A percentile compares a stretch with the other conserved stretches of the same genome.
Evolutionary conservation across 164 flowering plant genomes (phyloP).

Genomic region (Vitis rotundifolia): DNA sequence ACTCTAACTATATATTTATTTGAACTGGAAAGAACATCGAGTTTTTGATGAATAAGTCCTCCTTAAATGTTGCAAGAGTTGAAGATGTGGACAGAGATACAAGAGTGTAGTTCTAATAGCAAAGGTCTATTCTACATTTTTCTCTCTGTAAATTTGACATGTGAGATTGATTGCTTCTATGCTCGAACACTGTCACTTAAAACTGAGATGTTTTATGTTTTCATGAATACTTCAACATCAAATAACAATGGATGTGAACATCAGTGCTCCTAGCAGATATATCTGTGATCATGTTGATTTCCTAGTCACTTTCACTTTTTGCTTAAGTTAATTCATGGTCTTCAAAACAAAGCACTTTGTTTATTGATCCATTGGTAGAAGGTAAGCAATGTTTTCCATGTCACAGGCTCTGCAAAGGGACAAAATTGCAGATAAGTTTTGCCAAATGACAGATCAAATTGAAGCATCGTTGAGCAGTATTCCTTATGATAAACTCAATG

Average conservation of each 20-base stretch:
- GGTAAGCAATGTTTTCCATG: constrained; percentile 6
- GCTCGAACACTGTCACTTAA: neutral
- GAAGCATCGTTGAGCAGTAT: constrained; percentile 60
- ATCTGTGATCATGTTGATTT: neutral
- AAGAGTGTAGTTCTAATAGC: no score
- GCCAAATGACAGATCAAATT: constrained; percentile 53
- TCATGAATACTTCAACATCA: neutral
- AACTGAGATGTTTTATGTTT: neutral
- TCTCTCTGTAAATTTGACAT: no score
- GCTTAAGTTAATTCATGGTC: neutral
- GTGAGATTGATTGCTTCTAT: no score
- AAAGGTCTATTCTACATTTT: no score
- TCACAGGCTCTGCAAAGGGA: constrained; percentile 66
- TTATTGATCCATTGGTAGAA: neutral
- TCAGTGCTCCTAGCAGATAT: neutral
- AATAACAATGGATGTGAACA: neutral
- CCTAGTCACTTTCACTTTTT: neutral
- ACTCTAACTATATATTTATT: no score
- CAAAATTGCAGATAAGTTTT: constrained; percentile 41
- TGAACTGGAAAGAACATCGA: no score
- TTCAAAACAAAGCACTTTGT: neutral
- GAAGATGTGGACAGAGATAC: no score
- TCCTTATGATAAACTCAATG: constrained; percentile 49
- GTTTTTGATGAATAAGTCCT: no score
- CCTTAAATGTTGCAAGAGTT: no score